These are phyloP conservation scores for Chaetothyriales sp. DNA, from an alignment of 2,329 filamentous ascomycete species.

Conservation along the genomic window DNA sequence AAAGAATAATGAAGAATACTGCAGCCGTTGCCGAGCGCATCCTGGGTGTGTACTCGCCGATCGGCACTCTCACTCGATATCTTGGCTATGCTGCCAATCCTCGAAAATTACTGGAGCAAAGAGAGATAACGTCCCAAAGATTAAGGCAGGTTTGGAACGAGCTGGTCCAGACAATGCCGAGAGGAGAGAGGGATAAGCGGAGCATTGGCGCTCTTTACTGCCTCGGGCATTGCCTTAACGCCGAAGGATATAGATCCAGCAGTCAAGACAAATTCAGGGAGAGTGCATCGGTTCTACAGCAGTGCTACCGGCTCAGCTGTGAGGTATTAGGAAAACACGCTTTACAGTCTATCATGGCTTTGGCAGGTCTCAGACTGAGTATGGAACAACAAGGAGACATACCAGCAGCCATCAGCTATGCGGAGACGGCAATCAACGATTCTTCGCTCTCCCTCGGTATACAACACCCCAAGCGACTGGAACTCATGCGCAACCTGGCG, in stretches of 20 bases:
- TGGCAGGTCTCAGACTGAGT: slow-evolving; percentile 9
- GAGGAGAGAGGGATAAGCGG: neutral
- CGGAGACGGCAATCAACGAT: slow-evolving; percentile 10
- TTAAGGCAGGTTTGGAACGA: neutral
- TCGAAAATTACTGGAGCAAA: neutral
- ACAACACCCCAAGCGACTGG: slow-evolving; percentile 12
- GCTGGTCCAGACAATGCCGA: neutral
- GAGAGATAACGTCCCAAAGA: neutral
- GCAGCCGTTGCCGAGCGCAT: slow-evolving; percentile 7
- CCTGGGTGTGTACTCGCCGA: slow-evolving; percentile 10
- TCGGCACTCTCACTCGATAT: slow-evolving; percentile 10
- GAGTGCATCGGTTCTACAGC: slow-evolving; percentile 1
- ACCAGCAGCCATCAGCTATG: slow-evolving; percentile 10
- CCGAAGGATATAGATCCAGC: neutral
- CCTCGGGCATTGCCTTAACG: slow-evolving; percentile 13
- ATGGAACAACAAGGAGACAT: slow-evolving; percentile 8
- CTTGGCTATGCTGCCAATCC: slow-evolving; percentile 12
- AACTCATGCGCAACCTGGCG: slow-evolving; percentile 8
- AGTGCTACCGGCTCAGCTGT: slow-evolving; percentile 2
- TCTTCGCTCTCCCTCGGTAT: slow-evolving; percentile 11
- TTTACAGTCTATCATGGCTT: slow-evolving; percentile 12
- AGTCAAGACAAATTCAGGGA: slow-evolving; percentile 3
- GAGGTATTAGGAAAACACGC: slow-evolving; percentile 1
- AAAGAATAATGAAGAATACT: slow-evolving; percentile 10
- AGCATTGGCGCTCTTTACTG: slow-evolving; percentile 14